phyloP scores from a whole-genome alignment of 495 filamentous ascomycete species.

The Monascus purpureus region DNA sequence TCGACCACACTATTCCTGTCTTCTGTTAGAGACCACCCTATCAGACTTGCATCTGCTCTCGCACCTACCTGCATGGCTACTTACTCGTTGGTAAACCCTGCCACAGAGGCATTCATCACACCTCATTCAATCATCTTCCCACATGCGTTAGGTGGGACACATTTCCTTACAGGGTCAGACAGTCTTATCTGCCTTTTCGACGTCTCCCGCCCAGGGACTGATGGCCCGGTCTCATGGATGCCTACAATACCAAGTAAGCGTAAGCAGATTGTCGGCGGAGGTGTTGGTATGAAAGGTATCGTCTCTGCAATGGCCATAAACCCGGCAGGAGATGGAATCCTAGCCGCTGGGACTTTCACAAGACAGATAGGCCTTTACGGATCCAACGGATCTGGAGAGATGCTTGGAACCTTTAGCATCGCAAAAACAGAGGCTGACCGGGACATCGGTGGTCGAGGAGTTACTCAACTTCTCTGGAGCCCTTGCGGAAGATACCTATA shows the following conservation, averaged over 20 bases:
- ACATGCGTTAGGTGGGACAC: constrained; percentile 33
- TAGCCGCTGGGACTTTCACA: constrained; percentile 76
- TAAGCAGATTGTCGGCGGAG: constrained; percentile 53
- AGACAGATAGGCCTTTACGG: constrained; percentile 68
- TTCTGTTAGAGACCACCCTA: constrained; percentile 55
- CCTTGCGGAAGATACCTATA: constrained; percentile 77
- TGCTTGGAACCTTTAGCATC: constrained; percentile 51
- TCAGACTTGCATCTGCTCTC: constrained; percentile 54
- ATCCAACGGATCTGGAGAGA: constrained; percentile 46
- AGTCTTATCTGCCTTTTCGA: constrained; percentile 70
- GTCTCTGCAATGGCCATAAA: constrained; percentile 51
- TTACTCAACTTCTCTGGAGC: constrained; percentile 70
- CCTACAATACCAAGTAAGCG: constrained; percentile 65
- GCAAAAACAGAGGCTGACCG: constrained; percentile 23
- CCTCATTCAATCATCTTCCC: constrained; percentile 63
- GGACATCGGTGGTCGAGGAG: constrained; percentile 46
- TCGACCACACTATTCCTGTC: constrained; percentile 55
- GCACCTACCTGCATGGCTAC: constrained; percentile 33
- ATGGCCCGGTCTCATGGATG: constrained; percentile 45
- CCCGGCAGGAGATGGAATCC: constrained; percentile 34
- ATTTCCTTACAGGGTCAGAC: constrained; percentile 58
- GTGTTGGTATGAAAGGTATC: constrained; percentile 72
- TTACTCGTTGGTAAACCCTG: constrained; percentile 59
- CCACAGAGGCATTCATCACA: constrained; percentile 66
- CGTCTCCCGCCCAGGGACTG: constrained; percentile 44